phyloP scores from a whole-genome alignment of 2,329 filamentous ascomycete genomes.

The Xylaria sp. region DNA sequence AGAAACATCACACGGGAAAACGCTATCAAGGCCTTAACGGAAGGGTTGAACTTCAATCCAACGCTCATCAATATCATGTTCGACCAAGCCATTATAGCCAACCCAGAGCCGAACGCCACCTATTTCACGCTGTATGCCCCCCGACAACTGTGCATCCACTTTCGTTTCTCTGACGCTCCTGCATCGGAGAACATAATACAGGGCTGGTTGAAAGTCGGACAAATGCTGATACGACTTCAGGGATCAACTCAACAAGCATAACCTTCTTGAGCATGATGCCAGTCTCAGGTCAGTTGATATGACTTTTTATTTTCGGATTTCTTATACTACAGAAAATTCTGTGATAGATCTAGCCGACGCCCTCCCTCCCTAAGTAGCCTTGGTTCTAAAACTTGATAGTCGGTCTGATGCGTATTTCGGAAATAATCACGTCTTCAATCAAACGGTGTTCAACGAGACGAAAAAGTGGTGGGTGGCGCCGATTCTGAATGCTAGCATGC shows the following conservation, averaged over 20 bases:
- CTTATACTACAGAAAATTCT: not conserved
- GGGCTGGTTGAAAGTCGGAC: not conserved
- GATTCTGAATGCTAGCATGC: constrained; percentile 53
- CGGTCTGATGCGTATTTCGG: constrained; percentile 62
- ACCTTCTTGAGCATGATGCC: constrained; percentile 61
- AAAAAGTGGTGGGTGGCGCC: constrained; percentile 58
- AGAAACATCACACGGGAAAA: constrained; percentile 54
- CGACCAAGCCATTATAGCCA: constrained; percentile 55
- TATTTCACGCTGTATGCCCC: constrained; percentile 53
- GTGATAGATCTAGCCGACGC: not conserved
- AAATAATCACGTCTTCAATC: constrained; percentile 63
- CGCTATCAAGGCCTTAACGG: constrained; percentile 53
- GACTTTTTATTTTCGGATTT: not conserved
- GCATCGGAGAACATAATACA: not conserved
- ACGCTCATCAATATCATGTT: constrained; percentile 56
- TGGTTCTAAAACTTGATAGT: constrained; percentile 44
- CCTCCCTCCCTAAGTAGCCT: not conserved
- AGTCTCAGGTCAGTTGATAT: constrained; percentile 52
- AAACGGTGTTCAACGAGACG: constrained; percentile 59
- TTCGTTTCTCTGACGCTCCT: not conserved
- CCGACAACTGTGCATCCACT: not conserved
- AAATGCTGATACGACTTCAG: constrained; percentile 4
- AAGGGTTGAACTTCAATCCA: constrained; percentile 57
- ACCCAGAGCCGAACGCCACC: constrained; percentile 57
- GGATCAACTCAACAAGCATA: constrained; percentile 55